Percentiles rank a stretch among this genome's conserved stretches.
phyloP scores from a whole-genome alignment of 176 grass and related monocot genomes.

The Rhipidocladum racemiflorum region DNA sequence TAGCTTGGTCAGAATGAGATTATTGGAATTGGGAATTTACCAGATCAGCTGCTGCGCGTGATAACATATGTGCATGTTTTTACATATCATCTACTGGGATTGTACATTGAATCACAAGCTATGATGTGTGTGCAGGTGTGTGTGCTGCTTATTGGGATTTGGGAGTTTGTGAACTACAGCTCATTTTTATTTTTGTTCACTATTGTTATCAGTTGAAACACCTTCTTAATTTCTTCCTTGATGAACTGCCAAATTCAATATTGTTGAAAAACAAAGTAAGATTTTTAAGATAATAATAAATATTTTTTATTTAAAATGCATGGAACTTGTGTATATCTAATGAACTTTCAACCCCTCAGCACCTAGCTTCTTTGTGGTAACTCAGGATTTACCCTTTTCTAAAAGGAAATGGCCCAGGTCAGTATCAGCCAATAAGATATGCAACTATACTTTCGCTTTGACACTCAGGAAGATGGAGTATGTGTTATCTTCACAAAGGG shows the following conservation, averaged over 20 bases:
- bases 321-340: neutral
- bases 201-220: neutral
- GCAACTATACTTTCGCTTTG: neutral
- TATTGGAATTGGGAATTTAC: neutral
- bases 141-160: neutral
- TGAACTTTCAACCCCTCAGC: neutral
- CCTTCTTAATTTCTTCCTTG: neutral
- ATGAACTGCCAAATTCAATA: neutral
- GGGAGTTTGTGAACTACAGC: neutral
- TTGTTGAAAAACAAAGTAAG: slow-evolving; percentile 8
- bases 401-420: neutral
- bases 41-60: neutral
- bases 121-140: neutral
- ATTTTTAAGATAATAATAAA: neutral
- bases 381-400: neutral
- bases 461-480: neutral
- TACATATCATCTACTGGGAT: neutral
- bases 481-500: neutral
- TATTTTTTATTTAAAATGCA: slow-evolving; percentile 7
- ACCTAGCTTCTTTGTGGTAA: neutral
- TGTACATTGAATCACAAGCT: neutral
- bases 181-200: neutral
- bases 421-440: neutral
- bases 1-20: slow-evolving; percentile 25
- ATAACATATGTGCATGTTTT: neutral